A percentile compares a stretch with the other conserved stretches of the same genome.
Conservation (phyloP, 345 rosid genomes). For the Erysimum cheiranthoides region DNA sequence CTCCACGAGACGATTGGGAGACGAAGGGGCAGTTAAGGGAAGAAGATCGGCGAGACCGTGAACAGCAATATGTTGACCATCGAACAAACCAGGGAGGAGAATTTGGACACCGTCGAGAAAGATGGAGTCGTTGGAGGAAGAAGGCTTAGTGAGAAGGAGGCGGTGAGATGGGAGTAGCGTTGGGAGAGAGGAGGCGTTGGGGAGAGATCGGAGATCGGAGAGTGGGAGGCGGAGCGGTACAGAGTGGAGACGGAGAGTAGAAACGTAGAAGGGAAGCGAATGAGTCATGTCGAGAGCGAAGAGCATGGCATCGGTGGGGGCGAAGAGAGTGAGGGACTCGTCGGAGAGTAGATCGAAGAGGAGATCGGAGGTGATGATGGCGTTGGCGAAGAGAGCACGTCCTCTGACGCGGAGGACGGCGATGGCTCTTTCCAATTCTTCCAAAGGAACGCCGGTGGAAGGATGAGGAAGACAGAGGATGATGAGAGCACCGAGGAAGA, state of each 20-base stretch:
- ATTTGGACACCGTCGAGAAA: constrained; percentile 43
- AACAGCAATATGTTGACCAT: constrained; percentile 49
- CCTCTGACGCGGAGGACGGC: constrained; percentile 50
- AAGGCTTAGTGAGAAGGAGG: constrained; percentile 38
- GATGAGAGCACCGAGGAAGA: constrained; percentile 36
- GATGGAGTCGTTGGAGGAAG: constrained; percentile 18
- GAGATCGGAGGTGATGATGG: constrained; percentile 58
- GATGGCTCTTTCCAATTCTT: constrained; percentile 51
- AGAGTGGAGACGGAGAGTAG: constrained; percentile 54
- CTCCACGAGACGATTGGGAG: constrained; percentile 32
- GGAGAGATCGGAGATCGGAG: constrained; percentile 46
- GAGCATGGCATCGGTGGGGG: constrained; percentile 52
- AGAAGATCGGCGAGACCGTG: constrained; percentile 51
- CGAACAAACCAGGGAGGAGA: constrained; percentile 50
- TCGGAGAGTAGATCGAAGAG: constrained; percentile 56
- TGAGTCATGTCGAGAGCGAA: constrained; percentile 59
- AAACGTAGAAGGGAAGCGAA: constrained; percentile 48
- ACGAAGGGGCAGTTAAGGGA: constrained; percentile 4
- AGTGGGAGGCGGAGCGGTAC: constrained; percentile 52
- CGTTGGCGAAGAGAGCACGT: constrained; percentile 59
- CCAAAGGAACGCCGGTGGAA: constrained; percentile 43
- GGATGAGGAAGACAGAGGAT: constrained; percentile 35
- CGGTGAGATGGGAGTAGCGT: constrained; percentile 50
- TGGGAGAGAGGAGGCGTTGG: constrained; percentile 46
- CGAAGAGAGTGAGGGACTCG: constrained; percentile 50